Percentiles rank a stretch among this genome's conserved stretches.
Evolutionary conservation across 192 early-diverging fungal genomes (phyloP).

Genomic region (Coemansia sp.): DNA sequence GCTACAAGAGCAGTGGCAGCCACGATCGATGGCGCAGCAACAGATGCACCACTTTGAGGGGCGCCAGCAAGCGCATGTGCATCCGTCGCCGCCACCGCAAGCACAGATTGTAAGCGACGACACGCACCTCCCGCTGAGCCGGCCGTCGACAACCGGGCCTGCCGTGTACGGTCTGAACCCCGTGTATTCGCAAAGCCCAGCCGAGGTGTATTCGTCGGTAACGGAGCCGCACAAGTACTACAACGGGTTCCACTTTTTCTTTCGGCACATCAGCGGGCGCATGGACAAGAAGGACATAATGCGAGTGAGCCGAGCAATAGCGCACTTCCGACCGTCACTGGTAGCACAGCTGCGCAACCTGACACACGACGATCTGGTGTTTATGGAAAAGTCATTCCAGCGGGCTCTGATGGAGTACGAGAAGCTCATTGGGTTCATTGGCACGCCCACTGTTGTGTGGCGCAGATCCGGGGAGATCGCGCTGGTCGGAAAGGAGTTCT

Average conservation of each 20-base stretch:
- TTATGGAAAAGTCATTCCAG: slow-evolving; percentile 97
- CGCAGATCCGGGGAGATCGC: slow-evolving; percentile 94
- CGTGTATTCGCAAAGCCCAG: slow-evolving; percentile 38
- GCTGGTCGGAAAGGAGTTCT: slow-evolving; percentile 95
- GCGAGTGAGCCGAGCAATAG: slow-evolving; percentile 84
- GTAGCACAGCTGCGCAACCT: slow-evolving; percentile 93
- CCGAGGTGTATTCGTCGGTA: slow-evolving; percentile 76
- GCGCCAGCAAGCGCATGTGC: slow-evolving; percentile 8
- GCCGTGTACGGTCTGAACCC: slow-evolving; percentile 53
- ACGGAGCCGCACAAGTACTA: slow-evolving; percentile 85
- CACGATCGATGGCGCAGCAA: slow-evolving; percentile 8
- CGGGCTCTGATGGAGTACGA: slow-evolving; percentile 92
- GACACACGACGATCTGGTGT: slow-evolving; percentile 89
- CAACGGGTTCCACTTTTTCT: slow-evolving; percentile 90
- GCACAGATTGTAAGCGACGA: slow-evolving; percentile 26
- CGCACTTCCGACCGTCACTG: slow-evolving; percentile 88
- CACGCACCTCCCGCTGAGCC: slow-evolving; percentile 29
- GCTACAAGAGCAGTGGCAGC: slow-evolving; percentile 31
- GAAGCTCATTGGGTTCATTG: slow-evolving; percentile 92
- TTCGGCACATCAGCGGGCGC: slow-evolving; percentile 77
- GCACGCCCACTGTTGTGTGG: slow-evolving; percentile 96
- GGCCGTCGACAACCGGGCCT: slow-evolving; percentile 42
- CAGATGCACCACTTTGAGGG: not conserved
- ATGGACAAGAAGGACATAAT: slow-evolving; percentile 87
- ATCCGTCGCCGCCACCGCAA: slow-evolving; percentile 23